These are phyloP conservation scores for Aspergillus sp. DNA, from an alignment of 2,329 filamentous ascomycete genomes.

Conservation along the genomic window DNA sequence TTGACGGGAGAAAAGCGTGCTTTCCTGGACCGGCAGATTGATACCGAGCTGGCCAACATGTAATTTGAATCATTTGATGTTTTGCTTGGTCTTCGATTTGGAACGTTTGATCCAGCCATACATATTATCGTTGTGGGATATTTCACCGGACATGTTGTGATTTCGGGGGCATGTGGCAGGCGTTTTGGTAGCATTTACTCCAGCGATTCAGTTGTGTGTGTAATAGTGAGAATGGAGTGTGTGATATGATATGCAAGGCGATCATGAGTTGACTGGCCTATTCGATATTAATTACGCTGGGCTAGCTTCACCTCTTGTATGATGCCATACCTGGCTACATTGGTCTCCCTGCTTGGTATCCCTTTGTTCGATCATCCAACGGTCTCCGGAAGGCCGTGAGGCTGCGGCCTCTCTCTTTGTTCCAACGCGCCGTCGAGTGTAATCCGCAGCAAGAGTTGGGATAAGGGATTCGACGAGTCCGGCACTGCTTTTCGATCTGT, in stretches of 20 bases:
- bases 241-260: neutral
- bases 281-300: no score
- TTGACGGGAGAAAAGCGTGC: conserved; percentile 78
- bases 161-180: neutral
- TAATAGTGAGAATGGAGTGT: neutral
- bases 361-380: no score
- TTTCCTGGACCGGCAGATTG: conserved; percentile 91
- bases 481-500: no score
- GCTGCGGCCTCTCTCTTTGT: no score
- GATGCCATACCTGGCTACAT: no score
- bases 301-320: no score
- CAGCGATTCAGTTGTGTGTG: neutral
- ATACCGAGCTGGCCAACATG: conserved; percentile 91
- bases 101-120: neutral
- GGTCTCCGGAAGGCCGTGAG: no score
- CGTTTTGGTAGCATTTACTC: neutral
- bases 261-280: no score
- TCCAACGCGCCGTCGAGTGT: no score
- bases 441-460: no score
- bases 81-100: neutral
- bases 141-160: neutral
- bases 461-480: no score
- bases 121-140: neutral
- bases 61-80: conserved; percentile 40
- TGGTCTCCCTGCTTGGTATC: no score